Base-by-base conservation (phyloP, 768 basidiomycete genomes). In the Aureoboletus auriporus region DNA sequence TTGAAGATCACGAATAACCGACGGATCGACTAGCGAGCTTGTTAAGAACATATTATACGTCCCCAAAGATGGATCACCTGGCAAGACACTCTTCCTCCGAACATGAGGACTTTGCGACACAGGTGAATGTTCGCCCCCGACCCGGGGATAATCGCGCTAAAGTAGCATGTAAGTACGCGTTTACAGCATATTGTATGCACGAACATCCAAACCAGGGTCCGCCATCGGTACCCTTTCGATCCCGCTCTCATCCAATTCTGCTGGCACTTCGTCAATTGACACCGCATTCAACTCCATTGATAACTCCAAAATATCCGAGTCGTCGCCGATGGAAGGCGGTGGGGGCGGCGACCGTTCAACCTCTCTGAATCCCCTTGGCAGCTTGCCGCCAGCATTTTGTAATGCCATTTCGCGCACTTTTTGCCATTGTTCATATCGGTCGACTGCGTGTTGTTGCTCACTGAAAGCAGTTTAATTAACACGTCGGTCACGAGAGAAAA, bases 81-180 rank as follows among this genome's bases (percentile, higher is more conserved):
- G 94, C 52, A 97, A 75, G 40, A 95, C 93, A 60, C 92, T 95
- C 75, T 93, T 96, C 68, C 95, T 80, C 58, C 95, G 83, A 30
- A 94, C 82, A 69, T 99, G 95, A 46, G 93, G 77, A 38, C 84
- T 80, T 49, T 75, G 71, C 46, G 77, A 69, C 54, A 75, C 68
- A 28, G 80, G 73, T 39, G 79, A 79, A 58, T 81, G 80, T 50
- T 83, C 79, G 56, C 77, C 71, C 51, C 77, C 78, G 45, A 84
- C 72, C 58, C 85, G 85, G 44, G 84, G 85, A 60, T 83, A 76
- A 50, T 81, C 78, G 60, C 78, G 76, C 86, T 89, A 53, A 56
- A 62, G 42, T 40, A 52, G 54, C 42, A 10, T 38, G 53, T 58
- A 58, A 60, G 60, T 53, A 52, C 39, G 42, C 48, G 39, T 31